These are phyloP conservation scores for Ilex aquifolium DNA, from an alignment of 257 asterid genomes.

Conservation along the genomic window DNA sequence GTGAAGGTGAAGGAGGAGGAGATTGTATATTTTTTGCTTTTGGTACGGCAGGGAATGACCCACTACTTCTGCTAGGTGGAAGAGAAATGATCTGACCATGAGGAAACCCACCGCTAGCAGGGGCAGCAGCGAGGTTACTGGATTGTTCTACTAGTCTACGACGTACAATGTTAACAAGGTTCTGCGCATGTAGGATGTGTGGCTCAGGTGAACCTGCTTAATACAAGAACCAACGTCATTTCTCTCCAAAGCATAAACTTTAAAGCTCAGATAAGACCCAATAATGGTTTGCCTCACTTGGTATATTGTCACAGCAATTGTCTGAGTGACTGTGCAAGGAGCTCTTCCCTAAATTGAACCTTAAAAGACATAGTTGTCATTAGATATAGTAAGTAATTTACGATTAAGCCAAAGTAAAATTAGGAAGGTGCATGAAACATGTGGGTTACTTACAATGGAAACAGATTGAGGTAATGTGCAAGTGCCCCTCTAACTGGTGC, in stretches of 20 bases:
- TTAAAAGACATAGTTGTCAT: conserved; percentile 12
- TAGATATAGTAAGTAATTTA: background rate
- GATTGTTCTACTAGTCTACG: conserved; percentile 53
- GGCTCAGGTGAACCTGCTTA: conserved; percentile 36
- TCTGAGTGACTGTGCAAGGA: conserved; percentile 21
- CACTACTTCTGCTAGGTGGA: conserved; percentile 75
- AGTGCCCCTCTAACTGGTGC: conserved; percentile 32
- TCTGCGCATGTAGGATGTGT: conserved; percentile 19
- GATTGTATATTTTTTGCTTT: conserved; percentile 24
- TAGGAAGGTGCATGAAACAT: conserved; percentile 1
- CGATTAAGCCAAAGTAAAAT: conserved; percentile 3
- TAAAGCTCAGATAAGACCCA: background rate
- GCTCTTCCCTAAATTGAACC: conserved; percentile 37
- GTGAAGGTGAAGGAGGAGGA: conserved; percentile 22
- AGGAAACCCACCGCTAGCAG: conserved; percentile 28
- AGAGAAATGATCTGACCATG: conserved; percentile 23
- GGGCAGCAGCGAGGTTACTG: conserved; percentile 50
- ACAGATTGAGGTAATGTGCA: conserved; percentile 39
- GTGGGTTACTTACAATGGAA: conserved; percentile 48
- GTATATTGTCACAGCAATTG: conserved; percentile 30
- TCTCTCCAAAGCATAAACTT: background rate
- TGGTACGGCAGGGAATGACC: conserved; percentile 73
- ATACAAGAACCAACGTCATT: conserved; percentile 12
- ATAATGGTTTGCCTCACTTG: conserved; percentile 30
- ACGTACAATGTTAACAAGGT: conserved; percentile 26